Evolutionary conservation across 75 land plant species (phyloP).

Genomic region (Larix kaempferi): DNA sequence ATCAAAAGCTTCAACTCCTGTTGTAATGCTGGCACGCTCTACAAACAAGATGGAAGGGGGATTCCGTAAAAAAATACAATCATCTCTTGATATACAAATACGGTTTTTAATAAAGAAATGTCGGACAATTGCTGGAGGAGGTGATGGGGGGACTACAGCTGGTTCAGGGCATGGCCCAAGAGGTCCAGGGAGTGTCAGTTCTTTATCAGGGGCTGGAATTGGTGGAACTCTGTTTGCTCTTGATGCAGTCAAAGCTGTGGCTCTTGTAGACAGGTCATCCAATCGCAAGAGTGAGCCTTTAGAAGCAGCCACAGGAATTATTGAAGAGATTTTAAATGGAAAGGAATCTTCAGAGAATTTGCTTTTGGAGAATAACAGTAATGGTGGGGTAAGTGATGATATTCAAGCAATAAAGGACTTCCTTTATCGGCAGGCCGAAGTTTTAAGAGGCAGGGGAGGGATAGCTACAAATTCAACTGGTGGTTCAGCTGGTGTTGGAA

Average conservation of each 20-base stretch:
- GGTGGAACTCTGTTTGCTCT: slow-evolving; percentile 71
- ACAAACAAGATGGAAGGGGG: slow-evolving; percentile 64
- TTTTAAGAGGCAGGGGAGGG: slow-evolving; percentile 83
- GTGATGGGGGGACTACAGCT: slow-evolving; percentile 32
- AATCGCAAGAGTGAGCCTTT: slow-evolving; percentile 63
- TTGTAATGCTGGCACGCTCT: slow-evolving; percentile 70
- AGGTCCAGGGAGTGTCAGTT: slow-evolving; percentile 39
- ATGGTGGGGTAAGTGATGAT: slow-evolving; percentile 57
- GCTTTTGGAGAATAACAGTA: slow-evolving; percentile 42
- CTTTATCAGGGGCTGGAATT: slow-evolving; percentile 37
- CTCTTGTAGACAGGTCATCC: slow-evolving; percentile 55
- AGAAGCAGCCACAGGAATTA: slow-evolving; percentile 50
- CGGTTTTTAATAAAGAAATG: slow-evolving; percentile 90
- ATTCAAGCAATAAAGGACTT: slow-evolving; percentile 69
- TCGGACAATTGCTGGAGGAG: slow-evolving; percentile 53
- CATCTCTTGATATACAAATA: slow-evolving; percentile 88
- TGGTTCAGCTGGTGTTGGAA: slow-evolving; percentile 90
- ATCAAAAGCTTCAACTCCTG: slow-evolving; percentile 55
- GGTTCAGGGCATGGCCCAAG: slow-evolving; percentile 59
- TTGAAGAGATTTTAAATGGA: slow-evolving; percentile 64
- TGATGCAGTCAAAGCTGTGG: slow-evolving; percentile 77
- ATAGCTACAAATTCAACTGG: slow-evolving; percentile 50
- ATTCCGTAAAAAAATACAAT: slow-evolving; percentile 76
- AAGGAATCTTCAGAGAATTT: slow-evolving; percentile 47
- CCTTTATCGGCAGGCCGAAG: slow-evolving; percentile 79